Percentiles rank a stretch among this genome's conserved stretches.
Conservation (phyloP, 495 filamentous ascomycete species). For the Platismatia glauca region DNA sequence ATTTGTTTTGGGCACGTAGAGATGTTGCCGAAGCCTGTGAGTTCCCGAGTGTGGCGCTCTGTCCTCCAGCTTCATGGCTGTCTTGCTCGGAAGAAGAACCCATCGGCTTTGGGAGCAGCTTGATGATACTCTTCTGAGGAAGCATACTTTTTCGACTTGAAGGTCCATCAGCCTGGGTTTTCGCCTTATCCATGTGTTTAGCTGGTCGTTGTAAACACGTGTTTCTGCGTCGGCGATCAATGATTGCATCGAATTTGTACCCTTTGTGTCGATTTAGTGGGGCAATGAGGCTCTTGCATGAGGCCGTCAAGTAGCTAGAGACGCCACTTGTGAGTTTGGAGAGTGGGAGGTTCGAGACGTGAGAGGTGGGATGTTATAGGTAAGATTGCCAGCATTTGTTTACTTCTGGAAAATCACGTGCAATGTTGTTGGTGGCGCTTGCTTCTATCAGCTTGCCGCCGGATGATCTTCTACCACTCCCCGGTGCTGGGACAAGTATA, state of each 20-base stretch:
- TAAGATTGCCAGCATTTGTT: neutral
- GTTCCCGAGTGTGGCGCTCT: neutral
- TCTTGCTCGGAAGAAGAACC: neutral
- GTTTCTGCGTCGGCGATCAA: neutral
- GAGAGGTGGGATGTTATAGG: neutral
- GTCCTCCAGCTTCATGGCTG: neutral
- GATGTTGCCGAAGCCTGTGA: neutral
- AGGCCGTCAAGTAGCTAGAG: neutral
- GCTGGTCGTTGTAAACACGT: neutral
- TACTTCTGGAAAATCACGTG: neutral
- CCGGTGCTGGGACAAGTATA: neutral
- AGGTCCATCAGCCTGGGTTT: neutral
- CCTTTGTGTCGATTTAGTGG: too few relatives aligned
- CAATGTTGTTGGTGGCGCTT: neutral
- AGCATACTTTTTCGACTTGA: conserved; percentile 17
- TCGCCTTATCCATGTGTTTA: neutral
- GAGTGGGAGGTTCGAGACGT: neutral
- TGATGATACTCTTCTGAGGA: conserved; percentile 5
- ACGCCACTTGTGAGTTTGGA: neutral
- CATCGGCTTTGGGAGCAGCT: neutral
- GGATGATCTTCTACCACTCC: neutral
- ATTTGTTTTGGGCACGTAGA: neutral
- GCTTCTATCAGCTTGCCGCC: neutral
- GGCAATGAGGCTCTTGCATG: neutral
- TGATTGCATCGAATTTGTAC: neutral